These are phyloP conservation scores for Podila verticillata DNA, from an alignment of 192 early-diverging fungal genomes.

Conservation along the genomic window DNA sequence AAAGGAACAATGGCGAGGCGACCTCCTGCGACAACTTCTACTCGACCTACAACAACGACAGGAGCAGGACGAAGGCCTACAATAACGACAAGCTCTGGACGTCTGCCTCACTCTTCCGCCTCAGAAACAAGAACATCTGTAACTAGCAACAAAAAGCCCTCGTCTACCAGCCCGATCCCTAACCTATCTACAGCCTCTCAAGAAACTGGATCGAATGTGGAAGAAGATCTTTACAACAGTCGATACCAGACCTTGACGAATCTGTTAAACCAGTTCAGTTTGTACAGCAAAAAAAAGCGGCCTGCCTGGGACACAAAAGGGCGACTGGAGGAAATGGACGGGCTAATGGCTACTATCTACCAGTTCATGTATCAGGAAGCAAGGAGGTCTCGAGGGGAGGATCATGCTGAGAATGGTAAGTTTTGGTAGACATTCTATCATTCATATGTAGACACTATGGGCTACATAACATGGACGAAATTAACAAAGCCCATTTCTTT, in stretches of 20 bases:
- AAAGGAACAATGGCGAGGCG: too few relatives aligned
- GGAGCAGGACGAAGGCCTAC: too few relatives aligned
- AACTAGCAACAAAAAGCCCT: too few relatives aligned
- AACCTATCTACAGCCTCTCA: neutral
- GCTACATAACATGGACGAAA: too few relatives aligned
- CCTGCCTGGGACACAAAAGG: slow-evolving; percentile 3
- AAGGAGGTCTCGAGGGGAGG: neutral
- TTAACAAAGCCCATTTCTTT: too few relatives aligned
- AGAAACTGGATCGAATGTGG: neutral
- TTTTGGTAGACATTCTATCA: neutral
- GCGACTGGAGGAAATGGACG: neutral
- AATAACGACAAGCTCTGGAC: too few relatives aligned
- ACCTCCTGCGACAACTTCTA: too few relatives aligned
- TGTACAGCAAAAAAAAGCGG: slow-evolving; percentile 1
- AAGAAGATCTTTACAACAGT: neutral
- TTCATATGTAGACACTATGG: neutral
- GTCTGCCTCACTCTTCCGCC: too few relatives aligned
- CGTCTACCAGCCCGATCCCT: too few relatives aligned
- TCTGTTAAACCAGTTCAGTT: neutral
- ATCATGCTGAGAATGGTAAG: neutral
- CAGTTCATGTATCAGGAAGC: neutral
- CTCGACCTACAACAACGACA: too few relatives aligned
- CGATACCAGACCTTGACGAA: neutral
- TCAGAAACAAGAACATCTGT: too few relatives aligned
- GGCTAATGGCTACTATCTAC: neutral